Percentiles rank a stretch among this genome's conserved stretches.
Evolutionary conservation across 1,284 basidiomycete genomes (phyloP).

Genomic region (Xerocomus nothofagi): DNA sequence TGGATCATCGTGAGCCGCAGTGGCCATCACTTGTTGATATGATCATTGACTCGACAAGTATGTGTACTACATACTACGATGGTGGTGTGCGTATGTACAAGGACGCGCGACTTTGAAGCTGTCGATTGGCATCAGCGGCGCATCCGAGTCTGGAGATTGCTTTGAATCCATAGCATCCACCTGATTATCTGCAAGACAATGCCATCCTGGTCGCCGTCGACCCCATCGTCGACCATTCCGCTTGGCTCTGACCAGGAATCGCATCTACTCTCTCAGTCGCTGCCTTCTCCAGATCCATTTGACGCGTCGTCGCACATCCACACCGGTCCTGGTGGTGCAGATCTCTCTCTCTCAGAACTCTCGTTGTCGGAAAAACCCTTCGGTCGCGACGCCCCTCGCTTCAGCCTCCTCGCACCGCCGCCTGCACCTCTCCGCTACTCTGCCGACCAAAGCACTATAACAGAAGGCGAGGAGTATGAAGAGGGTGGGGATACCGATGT

Average conservation of each 20-base stretch:
- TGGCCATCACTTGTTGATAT: neutral
- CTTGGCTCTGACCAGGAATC: conserved; percentile 36
- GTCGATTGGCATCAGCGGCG: neutral
- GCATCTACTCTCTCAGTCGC: conserved; percentile 52
- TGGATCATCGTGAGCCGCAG: neutral
- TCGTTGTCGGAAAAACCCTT: conserved; percentile 46
- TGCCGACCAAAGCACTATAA: conserved; percentile 29
- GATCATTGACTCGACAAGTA: too few relatives aligned
- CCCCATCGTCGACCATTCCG: conserved; percentile 31
- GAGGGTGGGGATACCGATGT: conserved; percentile 23
- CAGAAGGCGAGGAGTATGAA: conserved; percentile 34
- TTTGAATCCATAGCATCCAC: neutral
- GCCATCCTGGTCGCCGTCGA: conserved; percentile 36
- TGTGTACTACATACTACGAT: too few relatives aligned
- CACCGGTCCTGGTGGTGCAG: conserved; percentile 49
- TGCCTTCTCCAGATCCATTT: conserved; percentile 37
- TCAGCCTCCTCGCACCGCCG: conserved; percentile 44
- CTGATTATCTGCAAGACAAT: conserved; percentile 14
- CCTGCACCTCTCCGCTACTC: conserved; percentile 29
- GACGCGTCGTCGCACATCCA: conserved; percentile 40
- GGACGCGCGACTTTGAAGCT: neutral
- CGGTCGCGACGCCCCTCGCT: conserved; percentile 34
- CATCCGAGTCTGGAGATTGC: neutral
- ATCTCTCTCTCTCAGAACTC: conserved; percentile 64
- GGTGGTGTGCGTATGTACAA: too few relatives aligned